Conservation (phyloP, 495 filamentous ascomycete genomes). For the Tetracladium setigerum region DNA sequence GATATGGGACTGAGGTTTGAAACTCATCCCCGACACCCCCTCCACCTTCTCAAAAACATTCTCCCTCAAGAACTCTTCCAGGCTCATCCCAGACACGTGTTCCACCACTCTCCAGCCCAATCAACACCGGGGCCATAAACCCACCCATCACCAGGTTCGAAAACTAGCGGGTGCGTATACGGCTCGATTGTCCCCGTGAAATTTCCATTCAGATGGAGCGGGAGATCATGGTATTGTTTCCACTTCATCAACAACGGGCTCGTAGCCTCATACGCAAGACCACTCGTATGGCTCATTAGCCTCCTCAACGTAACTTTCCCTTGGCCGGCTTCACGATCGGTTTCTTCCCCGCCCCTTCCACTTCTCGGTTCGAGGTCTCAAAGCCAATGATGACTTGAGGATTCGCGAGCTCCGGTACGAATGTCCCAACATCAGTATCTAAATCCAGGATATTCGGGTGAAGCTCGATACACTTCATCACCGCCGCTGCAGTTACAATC, state of each 20-base stretch:
- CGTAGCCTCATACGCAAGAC: not conserved
- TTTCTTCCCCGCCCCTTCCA: slow-evolving; percentile 14
- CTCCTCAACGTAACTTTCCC: slow-evolving; percentile 26
- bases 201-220: slow-evolving; percentile 5
- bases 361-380: no score
- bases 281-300: not conserved
- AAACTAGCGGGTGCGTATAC: slow-evolving; percentile 33
- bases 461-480: slow-evolving; percentile 34
- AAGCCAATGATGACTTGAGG: slow-evolving; percentile 9
- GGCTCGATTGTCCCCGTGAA: slow-evolving; percentile 21
- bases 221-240: slow-evolving; percentile 14
- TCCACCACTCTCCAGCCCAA: slow-evolving; percentile 33
- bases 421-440: not conserved
- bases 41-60: slow-evolving; percentile 39
- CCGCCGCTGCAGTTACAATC: slow-evolving; percentile 27
- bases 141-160: slow-evolving; percentile 43
- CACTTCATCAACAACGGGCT: slow-evolving; percentile 17
- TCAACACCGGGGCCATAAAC: slow-evolving; percentile 38
- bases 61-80: slow-evolving; percentile 37
- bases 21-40: slow-evolving; percentile 30
- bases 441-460: slow-evolving; percentile 26
- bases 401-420: slow-evolving; percentile 19
- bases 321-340: slow-evolving; percentile 20
- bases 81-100: slow-evolving; percentile 12
- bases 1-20: not conserved